phyloP scores from a whole-genome alignment of 371 early-diverging fungal species.

The Massospora cicadina region DNA sequence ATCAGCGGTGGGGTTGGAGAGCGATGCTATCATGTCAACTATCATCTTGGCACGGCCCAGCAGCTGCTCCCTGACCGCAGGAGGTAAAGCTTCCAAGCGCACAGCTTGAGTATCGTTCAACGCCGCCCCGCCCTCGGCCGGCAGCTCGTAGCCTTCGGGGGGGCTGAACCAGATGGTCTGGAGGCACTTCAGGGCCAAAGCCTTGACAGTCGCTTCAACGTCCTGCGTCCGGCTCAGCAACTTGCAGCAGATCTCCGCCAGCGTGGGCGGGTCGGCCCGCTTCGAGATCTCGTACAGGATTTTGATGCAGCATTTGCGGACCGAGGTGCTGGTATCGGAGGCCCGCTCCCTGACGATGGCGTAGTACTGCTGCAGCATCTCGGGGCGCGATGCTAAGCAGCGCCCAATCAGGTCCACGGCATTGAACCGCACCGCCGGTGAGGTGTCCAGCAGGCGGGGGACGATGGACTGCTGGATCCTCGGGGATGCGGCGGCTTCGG shows the following conservation, averaged over 20 bases:
- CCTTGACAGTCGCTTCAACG: conserved; percentile 53
- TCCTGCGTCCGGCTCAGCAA: conserved; percentile 55
- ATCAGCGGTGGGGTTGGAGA: not conserved
- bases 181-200: conserved; percentile 42
- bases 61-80: conserved; percentile 24
- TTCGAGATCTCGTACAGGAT: conserved; percentile 53
- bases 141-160: conserved; percentile 13
- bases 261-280: conserved; percentile 24
- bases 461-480: conserved; percentile 48
- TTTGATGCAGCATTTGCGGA: conserved; percentile 70
- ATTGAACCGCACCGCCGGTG: conserved; percentile 77
- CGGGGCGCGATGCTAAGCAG: conserved; percentile 39
- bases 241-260: conserved; percentile 54
- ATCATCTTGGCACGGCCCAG: conserved; percentile 21
- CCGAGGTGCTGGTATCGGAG: conserved; percentile 63
- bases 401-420: conserved; percentile 75
- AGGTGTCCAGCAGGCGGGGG: conserved; percentile 56
- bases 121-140: conserved; percentile 20
- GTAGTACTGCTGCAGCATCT: conserved; percentile 47
- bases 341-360: conserved; percentile 48
- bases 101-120: conserved; percentile 20
- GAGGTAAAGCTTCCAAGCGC: conserved; percentile 14
- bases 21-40: conserved; percentile 21
- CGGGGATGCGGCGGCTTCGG: conserved; percentile 30
- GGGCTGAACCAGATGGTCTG: conserved; percentile 54